These are phyloP conservation scores for Schizosaccharomyces osmophilus DNA, from an alignment of 805 yeast genomes.

Conservation along the genomic window DNA sequence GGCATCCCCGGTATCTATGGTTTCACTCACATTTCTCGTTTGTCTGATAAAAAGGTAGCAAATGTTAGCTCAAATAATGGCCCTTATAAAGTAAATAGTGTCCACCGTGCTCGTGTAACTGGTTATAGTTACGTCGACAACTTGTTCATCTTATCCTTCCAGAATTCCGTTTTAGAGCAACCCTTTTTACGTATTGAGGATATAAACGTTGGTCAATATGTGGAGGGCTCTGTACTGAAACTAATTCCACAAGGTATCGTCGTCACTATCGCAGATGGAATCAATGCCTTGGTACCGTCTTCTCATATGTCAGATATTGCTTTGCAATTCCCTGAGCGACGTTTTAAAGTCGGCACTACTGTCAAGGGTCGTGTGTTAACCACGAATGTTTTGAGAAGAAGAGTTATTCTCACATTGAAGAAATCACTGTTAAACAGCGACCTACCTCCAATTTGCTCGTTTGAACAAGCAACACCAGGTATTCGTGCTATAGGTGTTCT, in stretches of 20 bases:
- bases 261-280: slow-evolving; percentile 34
- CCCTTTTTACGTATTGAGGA: slow-evolving; percentile 46
- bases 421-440: slow-evolving; percentile 47
- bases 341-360: slow-evolving; percentile 62
- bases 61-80: slow-evolving; percentile 11
- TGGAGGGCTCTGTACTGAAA: slow-evolving; percentile 28
- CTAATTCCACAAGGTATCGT: slow-evolving; percentile 44
- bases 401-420: slow-evolving; percentile 45
- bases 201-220: slow-evolving; percentile 47
- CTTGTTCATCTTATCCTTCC: slow-evolving; percentile 39
- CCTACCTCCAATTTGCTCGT: slow-evolving; percentile 13
- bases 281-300: slow-evolving; percentile 52
- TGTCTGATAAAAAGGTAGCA: slow-evolving; percentile 17
- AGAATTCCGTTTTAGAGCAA: slow-evolving; percentile 36
- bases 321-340: slow-evolving; percentile 72
- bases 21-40: slow-evolving; percentile 52
- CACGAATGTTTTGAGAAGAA: slow-evolving; percentile 21
- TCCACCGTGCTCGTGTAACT: slow-evolving; percentile 52
- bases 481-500: slow-evolving; percentile 47
- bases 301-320: slow-evolving; percentile 64
- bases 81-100: slow-evolving; percentile 33
- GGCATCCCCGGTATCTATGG: slow-evolving; percentile 32
- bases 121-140: slow-evolving; percentile 48
- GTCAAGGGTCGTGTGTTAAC: slow-evolving; percentile 51
- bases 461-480: slow-evolving; percentile 28